phyloP scores from a whole-genome alignment of 2,329 filamentous ascomycete species.

The Ascochyta rabiei region DNA sequence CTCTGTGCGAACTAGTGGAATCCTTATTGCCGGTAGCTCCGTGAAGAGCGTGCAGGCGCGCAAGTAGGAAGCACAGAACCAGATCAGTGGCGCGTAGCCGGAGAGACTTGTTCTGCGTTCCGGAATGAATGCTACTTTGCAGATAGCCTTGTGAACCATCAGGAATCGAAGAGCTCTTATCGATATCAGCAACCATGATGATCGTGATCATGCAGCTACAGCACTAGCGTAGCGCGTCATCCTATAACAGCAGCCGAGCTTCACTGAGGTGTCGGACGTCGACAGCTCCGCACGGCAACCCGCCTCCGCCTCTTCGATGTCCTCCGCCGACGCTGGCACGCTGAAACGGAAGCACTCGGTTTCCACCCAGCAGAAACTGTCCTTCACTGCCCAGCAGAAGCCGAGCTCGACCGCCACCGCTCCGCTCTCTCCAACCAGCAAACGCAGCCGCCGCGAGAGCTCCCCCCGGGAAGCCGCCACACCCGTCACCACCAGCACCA shows the following conservation, averaged over 20 bases:
- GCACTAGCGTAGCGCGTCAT: slow-evolving; percentile 36
- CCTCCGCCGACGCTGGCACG: slow-evolving; percentile 35
- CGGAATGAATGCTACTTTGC: too few species aligned
- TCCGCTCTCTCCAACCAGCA: slow-evolving; percentile 38
- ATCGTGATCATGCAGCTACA: slow-evolving; percentile 10
- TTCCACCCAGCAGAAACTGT: slow-evolving; percentile 45
- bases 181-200: slow-evolving; percentile 6
- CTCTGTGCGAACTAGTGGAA: not conserved
- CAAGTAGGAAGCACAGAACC: not conserved
- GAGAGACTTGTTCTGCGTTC: too few species aligned
- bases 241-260: slow-evolving; percentile 22
- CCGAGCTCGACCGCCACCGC: slow-evolving; percentile 32
- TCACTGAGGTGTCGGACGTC: slow-evolving; percentile 22
- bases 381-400: slow-evolving; percentile 46
- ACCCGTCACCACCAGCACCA: slow-evolving; percentile 20
- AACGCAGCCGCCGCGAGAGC: slow-evolving; percentile 40
- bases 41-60: not conserved
- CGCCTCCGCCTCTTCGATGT: slow-evolving; percentile 36
- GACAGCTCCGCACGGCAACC: slow-evolving; percentile 24
- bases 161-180: not conserved
- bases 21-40: slow-evolving; percentile 8
- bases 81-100: not conserved
- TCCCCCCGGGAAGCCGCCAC: slow-evolving; percentile 22
- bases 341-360: slow-evolving; percentile 47
- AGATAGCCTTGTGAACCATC: not conserved